phyloP scores from a whole-genome alignment of 1,284 basidiomycete species.

The Clitocybe nebularis region DNA sequence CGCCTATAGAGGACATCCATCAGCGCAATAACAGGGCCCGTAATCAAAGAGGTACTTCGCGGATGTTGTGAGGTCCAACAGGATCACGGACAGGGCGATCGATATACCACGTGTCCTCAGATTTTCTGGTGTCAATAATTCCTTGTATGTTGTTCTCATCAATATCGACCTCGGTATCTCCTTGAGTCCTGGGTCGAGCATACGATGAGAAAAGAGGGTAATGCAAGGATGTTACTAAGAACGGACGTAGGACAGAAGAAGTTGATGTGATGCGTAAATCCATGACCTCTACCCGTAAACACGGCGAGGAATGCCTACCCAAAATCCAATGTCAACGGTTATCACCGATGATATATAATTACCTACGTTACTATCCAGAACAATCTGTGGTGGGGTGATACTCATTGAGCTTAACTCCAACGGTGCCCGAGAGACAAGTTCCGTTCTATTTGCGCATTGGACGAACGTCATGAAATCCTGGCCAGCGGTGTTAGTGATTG shows the following conservation, averaged over 20 bases:
- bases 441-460: slow-evolving; percentile 19
- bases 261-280: slow-evolving; percentile 22
- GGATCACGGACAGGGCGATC: slow-evolving; percentile 20
- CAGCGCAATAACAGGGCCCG: background rate
- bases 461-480: no score
- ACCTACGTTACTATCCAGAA: slow-evolving; percentile 21
- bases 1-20: slow-evolving; percentile 14
- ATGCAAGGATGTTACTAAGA: background rate
- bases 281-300: slow-evolving; percentile 25
- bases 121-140: slow-evolving; percentile 16
- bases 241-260: slow-evolving; percentile 24
- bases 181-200: slow-evolving; percentile 19
- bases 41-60: slow-evolving; percentile 9
- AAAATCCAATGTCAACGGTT: background rate
- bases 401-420: slow-evolving; percentile 23
- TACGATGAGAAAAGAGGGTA: background rate
- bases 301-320: slow-evolving; percentile 24
- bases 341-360: background rate
- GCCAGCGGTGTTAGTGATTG: no score
- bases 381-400: slow-evolving; percentile 22
- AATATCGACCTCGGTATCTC: slow-evolving; percentile 22
- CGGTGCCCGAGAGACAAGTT: slow-evolving; percentile 19
- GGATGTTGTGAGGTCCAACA: slow-evolving; percentile 5
- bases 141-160: slow-evolving; percentile 16
- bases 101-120: slow-evolving; percentile 24